Conservation (phyloP, 805 yeast genomes). For the Diddensiella caesifluorescens region DNA sequence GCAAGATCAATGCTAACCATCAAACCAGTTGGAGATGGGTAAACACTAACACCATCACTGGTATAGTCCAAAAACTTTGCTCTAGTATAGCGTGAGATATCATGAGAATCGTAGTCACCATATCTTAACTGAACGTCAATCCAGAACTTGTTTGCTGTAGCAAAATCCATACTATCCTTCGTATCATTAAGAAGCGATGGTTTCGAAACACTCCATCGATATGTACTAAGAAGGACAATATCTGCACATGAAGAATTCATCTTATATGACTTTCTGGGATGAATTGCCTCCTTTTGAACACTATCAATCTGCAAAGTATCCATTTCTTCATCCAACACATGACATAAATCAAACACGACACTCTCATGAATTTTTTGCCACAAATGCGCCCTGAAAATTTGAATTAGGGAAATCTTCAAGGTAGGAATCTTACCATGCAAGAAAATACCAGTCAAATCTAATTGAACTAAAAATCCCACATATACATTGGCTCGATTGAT, state of each 20-base stretch:
- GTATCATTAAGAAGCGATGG: slow-evolving; percentile 77
- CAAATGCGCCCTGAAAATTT: slow-evolving; percentile 93
- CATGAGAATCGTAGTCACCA: slow-evolving; percentile 98
- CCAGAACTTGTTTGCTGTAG: slow-evolving; percentile 71
- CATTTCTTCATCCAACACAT: slow-evolving; percentile 81
- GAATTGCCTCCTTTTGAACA: slow-evolving; percentile 88
- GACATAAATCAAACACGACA: slow-evolving; percentile 87
- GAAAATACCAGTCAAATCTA: slow-evolving; percentile 94
- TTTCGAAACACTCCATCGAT: slow-evolving; percentile 69
- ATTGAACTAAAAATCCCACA: slow-evolving; percentile 93
- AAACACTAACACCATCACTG: slow-evolving; percentile 73
- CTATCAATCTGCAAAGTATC: slow-evolving; percentile 76
- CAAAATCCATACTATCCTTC: slow-evolving; percentile 56
- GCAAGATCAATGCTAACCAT: slow-evolving; percentile 90
- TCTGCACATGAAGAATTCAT: slow-evolving; percentile 97
- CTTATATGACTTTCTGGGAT: slow-evolving; percentile 94
- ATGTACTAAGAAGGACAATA: slow-evolving; percentile 65
- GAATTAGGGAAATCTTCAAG: slow-evolving; percentile 87
- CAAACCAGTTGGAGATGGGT: slow-evolving; percentile 91
- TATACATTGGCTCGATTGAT: slow-evolving; percentile 96
- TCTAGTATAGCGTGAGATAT: slow-evolving; percentile 86
- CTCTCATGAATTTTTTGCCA: slow-evolving; percentile 99
- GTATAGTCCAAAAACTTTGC: slow-evolving; percentile 93
- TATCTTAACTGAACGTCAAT: slow-evolving; percentile 89
- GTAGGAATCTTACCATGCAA: slow-evolving; percentile 98